phyloP scores from a whole-genome alignment of 106 monocot genomes.

The Ottelia alismoides region DNA sequence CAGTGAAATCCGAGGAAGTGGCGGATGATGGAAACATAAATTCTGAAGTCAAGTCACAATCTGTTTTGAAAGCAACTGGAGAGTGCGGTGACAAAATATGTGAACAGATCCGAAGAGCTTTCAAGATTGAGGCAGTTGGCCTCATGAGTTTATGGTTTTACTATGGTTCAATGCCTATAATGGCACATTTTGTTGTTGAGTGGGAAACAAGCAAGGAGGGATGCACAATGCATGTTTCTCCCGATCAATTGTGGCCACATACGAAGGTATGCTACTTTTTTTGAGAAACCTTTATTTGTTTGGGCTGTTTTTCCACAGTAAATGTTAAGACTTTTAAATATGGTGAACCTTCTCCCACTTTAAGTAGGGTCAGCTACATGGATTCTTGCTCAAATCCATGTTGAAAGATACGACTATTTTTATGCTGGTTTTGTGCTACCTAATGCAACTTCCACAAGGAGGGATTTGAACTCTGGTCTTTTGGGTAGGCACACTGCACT shows the following conservation, averaged over 20 bases:
- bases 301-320: too few relatives aligned
- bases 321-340: too few relatives aligned
- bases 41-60: constrained; percentile 26
- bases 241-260: constrained; percentile 99
- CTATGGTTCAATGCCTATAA: constrained; percentile 86
- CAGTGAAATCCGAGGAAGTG: constrained; percentile 46
- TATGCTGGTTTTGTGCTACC: too few relatives aligned
- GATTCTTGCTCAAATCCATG: too few relatives aligned
- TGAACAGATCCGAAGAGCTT: constrained; percentile 71
- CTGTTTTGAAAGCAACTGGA: constrained; percentile 17
- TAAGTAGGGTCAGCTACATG: too few relatives aligned
- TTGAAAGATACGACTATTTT: too few relatives aligned
- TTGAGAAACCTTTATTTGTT: too few relatives aligned
- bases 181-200: constrained; percentile 92
- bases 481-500: too few relatives aligned
- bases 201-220: constrained; percentile 93
- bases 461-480: too few relatives aligned
- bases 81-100: constrained; percentile 50
- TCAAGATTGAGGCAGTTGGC: constrained; percentile 98
- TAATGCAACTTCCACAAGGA: too few relatives aligned
- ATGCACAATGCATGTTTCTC: constrained; percentile 98
- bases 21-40: constrained; percentile 30
- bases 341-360: too few relatives aligned
- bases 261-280: constrained; percentile 84
- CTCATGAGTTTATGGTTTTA: constrained; percentile 95